Percentiles rank a stretch among this genome's conserved stretches.
These are phyloP conservation scores for Castanea mollissima DNA, from an alignment of 306 rosid genomes.

Conservation along the genomic window DNA sequence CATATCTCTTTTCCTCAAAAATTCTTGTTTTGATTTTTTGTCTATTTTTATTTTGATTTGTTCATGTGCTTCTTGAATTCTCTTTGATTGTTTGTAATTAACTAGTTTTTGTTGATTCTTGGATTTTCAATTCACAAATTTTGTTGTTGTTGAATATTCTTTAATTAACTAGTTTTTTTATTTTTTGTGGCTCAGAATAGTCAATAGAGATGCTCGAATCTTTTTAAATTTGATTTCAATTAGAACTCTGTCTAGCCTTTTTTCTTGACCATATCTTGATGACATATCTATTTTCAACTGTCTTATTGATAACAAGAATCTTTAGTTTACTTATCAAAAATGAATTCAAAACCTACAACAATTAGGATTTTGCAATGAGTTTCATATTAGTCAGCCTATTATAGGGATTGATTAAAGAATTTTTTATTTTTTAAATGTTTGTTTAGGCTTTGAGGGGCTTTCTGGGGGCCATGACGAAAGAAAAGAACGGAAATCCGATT, in stretches of 20 bases:
- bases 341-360: background rate
- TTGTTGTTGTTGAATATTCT: background rate
- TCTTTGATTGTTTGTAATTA: background rate
- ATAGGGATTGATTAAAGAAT: background rate
- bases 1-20: background rate
- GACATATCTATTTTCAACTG: too few species aligned
- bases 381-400: background rate
- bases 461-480: constrained; percentile 61
- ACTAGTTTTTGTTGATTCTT: background rate
- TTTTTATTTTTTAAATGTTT: background rate
- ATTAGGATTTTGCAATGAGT: background rate
- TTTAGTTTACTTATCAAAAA: background rate
- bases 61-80: background rate
- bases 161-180: background rate
- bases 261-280: too few species aligned
- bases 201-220: background rate
- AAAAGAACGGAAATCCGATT: constrained; percentile 70
- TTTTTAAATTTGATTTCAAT: too few species aligned
- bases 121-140: background rate
- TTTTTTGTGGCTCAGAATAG: background rate
- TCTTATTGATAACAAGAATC: too few species aligned
- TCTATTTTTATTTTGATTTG: background rate
- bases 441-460: constrained; percentile 74
- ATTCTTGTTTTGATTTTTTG: background rate
- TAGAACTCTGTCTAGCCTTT: too few species aligned